Percentiles rank a stretch among this genome's conserved stretches.
Evolutionary conservation across 805 yeast species (phyloP).

Genomic region (Wickerhamomyces rabaulensis): DNA sequence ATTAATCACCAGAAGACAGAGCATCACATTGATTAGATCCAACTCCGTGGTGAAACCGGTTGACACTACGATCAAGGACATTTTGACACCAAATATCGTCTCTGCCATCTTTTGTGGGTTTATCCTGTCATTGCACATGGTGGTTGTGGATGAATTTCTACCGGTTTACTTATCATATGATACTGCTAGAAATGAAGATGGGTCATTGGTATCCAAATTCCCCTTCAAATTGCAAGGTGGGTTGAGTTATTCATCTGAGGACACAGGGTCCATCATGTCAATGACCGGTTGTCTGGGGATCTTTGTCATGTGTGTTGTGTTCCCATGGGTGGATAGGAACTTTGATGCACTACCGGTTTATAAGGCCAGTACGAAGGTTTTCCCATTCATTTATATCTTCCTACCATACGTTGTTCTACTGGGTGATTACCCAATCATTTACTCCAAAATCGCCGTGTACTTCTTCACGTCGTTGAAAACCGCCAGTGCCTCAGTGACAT

Average conservation of each 20-base stretch:
- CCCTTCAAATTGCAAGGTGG: conserved; percentile 51
- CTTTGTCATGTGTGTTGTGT: conserved; percentile 41
- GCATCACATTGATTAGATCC: not conserved
- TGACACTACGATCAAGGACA: not conserved
- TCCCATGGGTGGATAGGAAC: conserved; percentile 45
- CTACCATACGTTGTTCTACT: conserved; percentile 46
- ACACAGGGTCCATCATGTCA: conserved; percentile 48
- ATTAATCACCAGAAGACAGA: not conserved
- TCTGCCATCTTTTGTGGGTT: not conserved
- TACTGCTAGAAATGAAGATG: conserved; percentile 21
- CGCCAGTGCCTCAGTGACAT: not conserved
- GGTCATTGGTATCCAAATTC: conserved; percentile 29
- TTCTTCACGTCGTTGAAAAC: conserved; percentile 15
- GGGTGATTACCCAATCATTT: conserved; percentile 16
- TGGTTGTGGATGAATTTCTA: not conserved
- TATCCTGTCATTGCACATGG: not conserved
- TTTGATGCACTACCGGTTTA: conserved; percentile 40
- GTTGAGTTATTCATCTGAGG: conserved; percentile 39
- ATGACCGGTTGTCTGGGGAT: conserved; percentile 49
- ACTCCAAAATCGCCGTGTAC: conserved; percentile 4
- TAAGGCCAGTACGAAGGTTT: conserved; percentile 32
- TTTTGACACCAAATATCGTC: not conserved
- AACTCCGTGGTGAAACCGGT: not conserved
- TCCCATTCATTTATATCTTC: conserved; percentile 40
- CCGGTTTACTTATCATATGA: conserved; percentile 9